Base-by-base conservation (phyloP, 2,329 filamentous ascomycete genomes). In the Emergomyces africanus region DNA sequence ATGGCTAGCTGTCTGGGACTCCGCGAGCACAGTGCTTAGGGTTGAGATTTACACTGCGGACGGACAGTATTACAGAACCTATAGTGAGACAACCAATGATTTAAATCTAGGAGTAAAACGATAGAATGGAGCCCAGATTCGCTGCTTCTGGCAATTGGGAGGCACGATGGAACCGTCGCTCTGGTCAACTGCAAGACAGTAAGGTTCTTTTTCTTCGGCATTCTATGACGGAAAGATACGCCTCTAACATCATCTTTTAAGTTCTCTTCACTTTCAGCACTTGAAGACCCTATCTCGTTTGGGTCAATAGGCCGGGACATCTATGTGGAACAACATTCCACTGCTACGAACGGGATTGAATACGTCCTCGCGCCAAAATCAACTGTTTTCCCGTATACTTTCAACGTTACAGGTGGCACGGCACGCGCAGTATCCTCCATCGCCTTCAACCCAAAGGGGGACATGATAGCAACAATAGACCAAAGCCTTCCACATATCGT, bases 1-100 rank as follows among this genome's bases (percentile, higher is more conserved):
- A 61, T 85, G 83, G 83, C 71, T 85, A 60, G 79, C 77, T 0
- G 67, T 84, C 3, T 79, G 81, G 74, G 83, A 84, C 64, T 70
- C 78, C 37, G 74, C 80, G 2, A 79, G 77, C 59, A 70, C 72
- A 6, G 78, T 78, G 8, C 78, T 78, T 39, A 78, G 75, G 58
- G 66, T 83, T 12, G 69, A 78, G 58, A 75, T 85, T 46, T 83
- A 80, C 64, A 84, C 83, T 1, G 79, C 81, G 2, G 81, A 84
- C 64, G 83, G 81, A 1, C 77, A 84, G 62, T 71, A 79, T 3
- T 85, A 80, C 68, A 76, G 80, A 58, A 79, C 77, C 0, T 81
- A 80, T 62, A 71, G 72, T 3, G 75, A 76, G 71, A 71, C 25
- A 14, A 66, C 72, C 3, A 70, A 71, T 53, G 67, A 65, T 25